A percentile compares a stretch with the other conserved stretches of the same genome.
Conservation (phyloP, 805 yeast genomes). For the Brettanomyces nanus region DNA sequence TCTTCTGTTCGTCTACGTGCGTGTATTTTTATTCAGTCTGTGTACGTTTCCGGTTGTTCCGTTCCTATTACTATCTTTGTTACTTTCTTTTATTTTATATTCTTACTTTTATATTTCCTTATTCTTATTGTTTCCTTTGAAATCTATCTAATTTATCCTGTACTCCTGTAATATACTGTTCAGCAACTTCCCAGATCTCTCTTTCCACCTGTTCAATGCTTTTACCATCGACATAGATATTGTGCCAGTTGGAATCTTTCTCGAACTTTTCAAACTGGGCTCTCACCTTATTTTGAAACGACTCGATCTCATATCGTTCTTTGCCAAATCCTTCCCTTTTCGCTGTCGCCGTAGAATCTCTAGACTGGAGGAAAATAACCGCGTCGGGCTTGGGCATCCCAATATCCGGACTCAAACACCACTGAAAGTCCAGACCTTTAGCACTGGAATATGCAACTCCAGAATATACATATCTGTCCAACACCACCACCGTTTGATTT, state of each 20-base stretch:
- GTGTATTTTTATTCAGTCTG: constrained; percentile 1
- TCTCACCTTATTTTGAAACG: constrained; percentile 70
- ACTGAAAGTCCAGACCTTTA: constrained; percentile 59
- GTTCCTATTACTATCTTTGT: neutral
- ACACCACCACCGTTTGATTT: constrained; percentile 50
- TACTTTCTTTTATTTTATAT: constrained; percentile 1
- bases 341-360: constrained; percentile 34
- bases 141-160: constrained; percentile 3
- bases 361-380: constrained; percentile 65
- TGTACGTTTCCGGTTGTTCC: constrained; percentile 2
- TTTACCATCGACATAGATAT: constrained; percentile 54
- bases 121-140: neutral
- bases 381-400: constrained; percentile 87
- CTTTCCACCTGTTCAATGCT: constrained; percentile 46
- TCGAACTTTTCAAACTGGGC: constrained; percentile 42
- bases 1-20: no score
- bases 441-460: constrained; percentile 92
- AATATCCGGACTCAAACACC: constrained; percentile 77
- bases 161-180: constrained; percentile 3
- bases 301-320: constrained; percentile 78
- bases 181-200: constrained; percentile 33
- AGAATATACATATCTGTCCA: constrained; percentile 87
- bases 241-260: constrained; percentile 27
- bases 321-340: constrained; percentile 78
- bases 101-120: neutral